phyloP scores from a whole-genome alignment of 768 basidiomycete genomes.

The Russula brevipes region DNA sequence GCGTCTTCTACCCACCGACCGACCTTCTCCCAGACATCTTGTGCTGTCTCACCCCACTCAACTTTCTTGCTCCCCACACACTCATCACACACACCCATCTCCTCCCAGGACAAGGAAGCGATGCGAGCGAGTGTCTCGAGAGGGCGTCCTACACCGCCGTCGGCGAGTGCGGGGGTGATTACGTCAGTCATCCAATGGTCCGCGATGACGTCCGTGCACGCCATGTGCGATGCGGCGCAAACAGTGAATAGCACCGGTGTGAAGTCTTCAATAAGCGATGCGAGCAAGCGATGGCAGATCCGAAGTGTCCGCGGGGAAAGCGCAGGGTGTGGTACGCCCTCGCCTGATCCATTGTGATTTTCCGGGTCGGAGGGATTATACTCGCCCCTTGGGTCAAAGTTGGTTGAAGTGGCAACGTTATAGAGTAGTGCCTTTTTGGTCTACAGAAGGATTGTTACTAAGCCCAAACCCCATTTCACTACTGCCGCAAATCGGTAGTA shows the following conservation, averaged over 20 bases:
- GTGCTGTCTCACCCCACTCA: conserved; percentile 64
- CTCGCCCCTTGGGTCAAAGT: conserved; percentile 45
- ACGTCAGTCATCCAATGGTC: conserved; percentile 68
- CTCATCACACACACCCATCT: conserved; percentile 50
- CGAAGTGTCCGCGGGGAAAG: conserved; percentile 28
- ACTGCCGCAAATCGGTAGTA: conserved; percentile 27
- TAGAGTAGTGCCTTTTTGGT: conserved; percentile 62
- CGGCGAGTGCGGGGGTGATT: conserved; percentile 58
- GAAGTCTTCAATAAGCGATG: conserved; percentile 55
- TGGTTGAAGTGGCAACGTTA: conserved; percentile 51
- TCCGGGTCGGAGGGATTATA: conserved; percentile 20
- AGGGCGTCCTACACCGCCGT: conserved; percentile 62
- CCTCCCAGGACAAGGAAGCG: conserved; percentile 51
- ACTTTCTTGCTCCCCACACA: conserved; percentile 55
- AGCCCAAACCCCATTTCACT: not conserved
- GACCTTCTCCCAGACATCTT: conserved; percentile 53
- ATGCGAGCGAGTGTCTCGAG: conserved; percentile 64
- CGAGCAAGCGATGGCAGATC: conserved; percentile 30
- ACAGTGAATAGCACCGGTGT: conserved; percentile 70
- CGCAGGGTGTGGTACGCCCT: conserved; percentile 26
- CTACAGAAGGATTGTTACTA: conserved; percentile 32
- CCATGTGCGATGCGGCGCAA: conserved; percentile 64
- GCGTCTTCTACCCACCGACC: conserved; percentile 48
- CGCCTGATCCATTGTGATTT: conserved; percentile 13
- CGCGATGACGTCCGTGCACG: conserved; percentile 66